Conservation (phyloP, 768 basidiomycete genomes). For the Paxillus involutus region DNA sequence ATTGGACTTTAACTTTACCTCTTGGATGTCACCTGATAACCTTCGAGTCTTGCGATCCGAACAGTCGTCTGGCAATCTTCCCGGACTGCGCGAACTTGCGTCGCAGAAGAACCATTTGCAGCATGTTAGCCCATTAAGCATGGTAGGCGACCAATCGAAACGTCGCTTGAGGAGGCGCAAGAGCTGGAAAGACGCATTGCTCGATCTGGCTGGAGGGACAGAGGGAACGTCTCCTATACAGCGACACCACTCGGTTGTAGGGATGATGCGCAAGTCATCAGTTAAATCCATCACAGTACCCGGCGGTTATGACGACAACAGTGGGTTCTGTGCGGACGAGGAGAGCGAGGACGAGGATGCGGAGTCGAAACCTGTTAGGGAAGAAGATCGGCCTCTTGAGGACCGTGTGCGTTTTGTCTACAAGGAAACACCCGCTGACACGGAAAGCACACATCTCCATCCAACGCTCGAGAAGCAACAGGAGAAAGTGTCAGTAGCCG, state of each 20-base stretch:
- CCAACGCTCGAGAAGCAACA: constrained; percentile 47
- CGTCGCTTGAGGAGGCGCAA: constrained; percentile 50
- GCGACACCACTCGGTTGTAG: constrained; percentile 16
- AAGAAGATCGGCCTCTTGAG: constrained; percentile 73
- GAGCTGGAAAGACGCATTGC: constrained; percentile 62
- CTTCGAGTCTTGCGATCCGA: constrained; percentile 84
- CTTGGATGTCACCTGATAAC: constrained; percentile 90
- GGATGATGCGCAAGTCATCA: constrained; percentile 30
- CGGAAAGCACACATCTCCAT: constrained; percentile 9
- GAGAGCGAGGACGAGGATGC: constrained; percentile 50
- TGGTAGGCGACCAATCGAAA: constrained; percentile 68
- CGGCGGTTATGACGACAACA: constrained; percentile 39
- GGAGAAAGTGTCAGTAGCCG: constrained; percentile 48
- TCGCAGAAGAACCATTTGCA: constrained; percentile 87
- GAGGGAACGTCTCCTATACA: constrained; percentile 21
- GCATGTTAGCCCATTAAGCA: constrained; percentile 87
- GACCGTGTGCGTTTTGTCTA: constrained; percentile 71
- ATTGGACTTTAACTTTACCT: constrained; percentile 97
- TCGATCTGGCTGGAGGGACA: constrained; percentile 44
- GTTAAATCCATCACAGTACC: constrained; percentile 21
- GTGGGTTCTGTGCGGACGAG: constrained; percentile 51
- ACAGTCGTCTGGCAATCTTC: constrained; percentile 80
- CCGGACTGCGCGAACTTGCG: constrained; percentile 66
- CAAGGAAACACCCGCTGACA: constrained; percentile 18
- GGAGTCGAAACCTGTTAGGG: constrained; percentile 47